A percentile compares a stretch with the other conserved stretches of the same genome.
phyloP scores from a whole-genome alignment of 2,329 filamentous ascomycete genomes.

The Cercospora citrullina region DNA sequence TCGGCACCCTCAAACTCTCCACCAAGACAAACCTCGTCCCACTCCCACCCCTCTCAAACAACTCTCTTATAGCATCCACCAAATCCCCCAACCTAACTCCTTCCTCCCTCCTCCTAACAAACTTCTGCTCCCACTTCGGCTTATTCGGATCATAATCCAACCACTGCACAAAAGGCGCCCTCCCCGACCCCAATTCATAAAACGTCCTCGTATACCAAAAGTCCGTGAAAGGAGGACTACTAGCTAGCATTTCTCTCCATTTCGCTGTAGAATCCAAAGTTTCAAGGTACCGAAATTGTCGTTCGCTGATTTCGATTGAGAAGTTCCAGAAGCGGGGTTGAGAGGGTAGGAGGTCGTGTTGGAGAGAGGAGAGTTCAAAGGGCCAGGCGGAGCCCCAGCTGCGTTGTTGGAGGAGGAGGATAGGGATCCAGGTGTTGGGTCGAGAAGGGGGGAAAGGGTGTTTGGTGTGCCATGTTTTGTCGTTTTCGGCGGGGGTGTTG shows the following conservation, averaged over 20 bases:
- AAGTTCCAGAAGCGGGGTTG: conserved; percentile 27
- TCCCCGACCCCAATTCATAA: conserved; percentile 29
- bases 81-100: conserved; percentile 28
- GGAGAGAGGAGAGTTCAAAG: conserved; percentile 18
- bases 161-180: conserved; percentile 31
- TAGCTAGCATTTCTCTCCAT: conserved; percentile 26
- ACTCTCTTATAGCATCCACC: conserved; percentile 28
- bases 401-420: conserved; percentile 26
- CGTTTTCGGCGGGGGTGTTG: conserved; percentile 2
- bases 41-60: conserved; percentile 30
- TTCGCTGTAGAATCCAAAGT: not conserved
- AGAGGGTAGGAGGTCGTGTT: conserved; percentile 17
- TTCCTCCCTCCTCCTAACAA: not conserved
- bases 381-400: conserved; percentile 30
- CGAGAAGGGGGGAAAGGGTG: conserved; percentile 20
- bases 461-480: conserved; percentile 18
- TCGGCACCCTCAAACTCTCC: conserved; percentile 25
- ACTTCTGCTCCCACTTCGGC: conserved; percentile 26
- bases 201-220: conserved; percentile 30
- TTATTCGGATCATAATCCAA: conserved; percentile 25
- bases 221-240: conserved; percentile 24
- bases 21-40: conserved; percentile 27
- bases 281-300: conserved; percentile 20
- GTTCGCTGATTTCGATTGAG: conserved; percentile 23
- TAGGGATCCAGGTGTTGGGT: conserved; percentile 29